These are phyloP conservation scores for Camellia granthamiana DNA, from an alignment of 148 eudicot species.

Conservation along the genomic window DNA sequence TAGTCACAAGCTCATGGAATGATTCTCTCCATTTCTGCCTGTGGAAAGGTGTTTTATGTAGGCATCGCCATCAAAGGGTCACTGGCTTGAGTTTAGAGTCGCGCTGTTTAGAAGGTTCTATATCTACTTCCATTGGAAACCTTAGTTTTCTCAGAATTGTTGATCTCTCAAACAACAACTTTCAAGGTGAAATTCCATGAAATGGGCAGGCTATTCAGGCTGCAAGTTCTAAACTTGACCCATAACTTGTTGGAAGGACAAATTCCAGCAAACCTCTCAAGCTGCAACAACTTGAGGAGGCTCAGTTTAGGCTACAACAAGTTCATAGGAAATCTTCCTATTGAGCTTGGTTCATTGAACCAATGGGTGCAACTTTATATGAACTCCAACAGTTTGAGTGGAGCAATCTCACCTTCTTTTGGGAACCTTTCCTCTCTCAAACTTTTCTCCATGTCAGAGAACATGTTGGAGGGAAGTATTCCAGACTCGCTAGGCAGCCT, in stretches of 20 bases:
- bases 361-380: constrained; percentile 1
- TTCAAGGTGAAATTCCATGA: constrained; percentile 34
- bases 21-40: constrained; percentile 34
- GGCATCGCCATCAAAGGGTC: constrained; percentile 21
- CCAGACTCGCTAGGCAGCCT: constrained; percentile 21
- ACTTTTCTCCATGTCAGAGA: background rate
- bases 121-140: constrained; percentile 46
- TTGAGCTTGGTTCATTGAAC: constrained; percentile 1
- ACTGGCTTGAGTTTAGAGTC: constrained; percentile 14
- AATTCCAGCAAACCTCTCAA: constrained; percentile 29
- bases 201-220: constrained; percentile 27
- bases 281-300: constrained; percentile 22
- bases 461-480: constrained; percentile 29
- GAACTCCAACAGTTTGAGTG: constrained; percentile 25
- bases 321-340: constrained; percentile 31
- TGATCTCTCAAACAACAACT: constrained; percentile 24
- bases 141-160: constrained; percentile 24
- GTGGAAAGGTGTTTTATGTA: constrained; percentile 44
- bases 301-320: constrained; percentile 19
- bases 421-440: constrained; percentile 31
- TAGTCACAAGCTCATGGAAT: constrained; percentile 38
- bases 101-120: constrained; percentile 21
- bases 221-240: constrained; percentile 12
- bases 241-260: constrained; percentile 27
- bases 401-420: constrained; percentile 30